Base-by-base conservation (phyloP, 106 monocot genomes). In the Phalaenopsis aphrodite region DNA sequence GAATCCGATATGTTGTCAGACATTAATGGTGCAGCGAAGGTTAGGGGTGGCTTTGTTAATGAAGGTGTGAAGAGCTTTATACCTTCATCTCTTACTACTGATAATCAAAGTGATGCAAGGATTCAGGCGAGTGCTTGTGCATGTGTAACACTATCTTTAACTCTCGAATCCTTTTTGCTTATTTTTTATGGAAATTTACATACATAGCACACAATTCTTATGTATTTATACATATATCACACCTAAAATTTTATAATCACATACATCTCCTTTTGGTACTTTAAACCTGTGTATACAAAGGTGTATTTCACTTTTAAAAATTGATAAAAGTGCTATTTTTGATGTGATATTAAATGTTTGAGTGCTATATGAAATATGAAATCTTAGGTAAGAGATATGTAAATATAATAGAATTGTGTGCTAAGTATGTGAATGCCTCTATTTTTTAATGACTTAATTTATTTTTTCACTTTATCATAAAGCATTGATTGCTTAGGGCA, bases 101-200 rank as follows among this genome's bases (percentile, higher is more conserved):
- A 15, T 39, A 39, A 39, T 16, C 69, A 69, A 74, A 74, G 42
- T 74, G 77, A 75, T n/a, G 36, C 79, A 24, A 77, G 15, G 49
- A 48, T 67, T 23, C 61, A 82, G 81, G 83, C 81, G 38, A 49
- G 57, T 56, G 49, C 52, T 58, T 47, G 41, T 55, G 38, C 19
- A 42, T 73, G 78, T 77, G 9, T 19, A 56, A 76, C 19, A 67
- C 77, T n/a, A 41, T 55, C 4, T 24, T 3, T 2, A 41, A 71
- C 15, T 42, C 45, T 12, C 3, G 41, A 24, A 55, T 55, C 55
- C 46, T 10, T 5, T 37, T 65, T 17, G 5, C 14, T 67, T 67
- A 5, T 65, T 42, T 58, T 3, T 30, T 30, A 30, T 30, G 30
- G 30, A 30, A 30, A 30, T 30, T 30, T 30, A 30, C 0, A 30